Evolutionary conservation across 2,329 filamentous ascomycete species (phyloP).

Genomic region (Phyllachora maydis): DNA sequence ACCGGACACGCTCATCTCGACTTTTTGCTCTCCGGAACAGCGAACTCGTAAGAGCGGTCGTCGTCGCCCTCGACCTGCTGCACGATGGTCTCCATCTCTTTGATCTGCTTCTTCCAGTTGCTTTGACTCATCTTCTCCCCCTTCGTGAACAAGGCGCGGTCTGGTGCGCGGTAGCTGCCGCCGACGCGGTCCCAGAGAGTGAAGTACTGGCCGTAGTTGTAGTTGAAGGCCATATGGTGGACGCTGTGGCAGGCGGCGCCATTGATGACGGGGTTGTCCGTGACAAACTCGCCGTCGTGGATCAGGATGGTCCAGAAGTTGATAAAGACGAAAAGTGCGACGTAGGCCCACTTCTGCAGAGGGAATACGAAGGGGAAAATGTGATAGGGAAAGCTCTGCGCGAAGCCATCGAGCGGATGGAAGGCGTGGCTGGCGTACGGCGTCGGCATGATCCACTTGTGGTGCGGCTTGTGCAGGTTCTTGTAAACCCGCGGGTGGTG

Average conservation of each 20-base stretch:
- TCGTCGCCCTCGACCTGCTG: slow-evolving; percentile 45
- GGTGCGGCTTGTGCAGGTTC: slow-evolving; percentile 83
- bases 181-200: slow-evolving; percentile 81
- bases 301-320: slow-evolving; percentile 97
- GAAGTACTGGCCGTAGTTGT: slow-evolving; percentile 90
- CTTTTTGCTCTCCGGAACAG: slow-evolving; percentile 30
- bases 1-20: no score
- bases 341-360: slow-evolving; percentile 75
- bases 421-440: slow-evolving; percentile 87
- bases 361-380: slow-evolving; percentile 85
- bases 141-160: slow-evolving; percentile 64
- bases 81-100: slow-evolving; percentile 57
- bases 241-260: slow-evolving; percentile 85
- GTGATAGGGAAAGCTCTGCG: slow-evolving; percentile 81
- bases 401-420: slow-evolving; percentile 81
- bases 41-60: slow-evolving; percentile 23
- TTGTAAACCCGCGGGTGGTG: slow-evolving; percentile 74
- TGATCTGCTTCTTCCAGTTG: slow-evolving; percentile 60
- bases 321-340: slow-evolving; percentile 74
- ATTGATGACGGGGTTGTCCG: slow-evolving; percentile 80
- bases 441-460: slow-evolving; percentile 99
- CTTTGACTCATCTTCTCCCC: slow-evolving; percentile 68
- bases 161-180: slow-evolving; percentile 71
- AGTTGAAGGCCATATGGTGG: slow-evolving; percentile 76
- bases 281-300: slow-evolving; percentile 85